These are phyloP conservation scores for Gastrolobium villosum DNA, from an alignment of 306 rosid genomes.

Conservation along the genomic window DNA sequence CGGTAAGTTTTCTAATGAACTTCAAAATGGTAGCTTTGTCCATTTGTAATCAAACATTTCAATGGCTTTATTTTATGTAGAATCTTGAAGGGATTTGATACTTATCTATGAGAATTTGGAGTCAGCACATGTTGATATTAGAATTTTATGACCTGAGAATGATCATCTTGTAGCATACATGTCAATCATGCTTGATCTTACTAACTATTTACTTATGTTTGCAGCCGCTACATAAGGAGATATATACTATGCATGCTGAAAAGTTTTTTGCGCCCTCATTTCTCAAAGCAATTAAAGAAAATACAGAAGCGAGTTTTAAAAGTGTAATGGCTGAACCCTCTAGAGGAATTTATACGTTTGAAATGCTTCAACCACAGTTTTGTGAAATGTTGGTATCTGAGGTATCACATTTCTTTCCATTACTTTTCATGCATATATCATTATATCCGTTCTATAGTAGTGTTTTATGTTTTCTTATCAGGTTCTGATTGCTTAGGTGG, in stretches of 20 bases:
- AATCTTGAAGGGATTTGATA: slow-evolving; percentile 23
- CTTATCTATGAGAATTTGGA: slow-evolving; percentile 28
- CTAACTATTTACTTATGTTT: slow-evolving; percentile 47
- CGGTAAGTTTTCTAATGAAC: slow-evolving; percentile 57
- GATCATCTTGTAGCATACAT: slow-evolving; percentile 31
- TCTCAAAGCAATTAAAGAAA: slow-evolving; percentile 78
- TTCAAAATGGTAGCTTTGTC: slow-evolving; percentile 13
- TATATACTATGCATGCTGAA: slow-evolving; percentile 71
- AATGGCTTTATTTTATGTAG: slow-evolving; percentile 37
- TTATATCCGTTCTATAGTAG: slow-evolving; percentile 43
- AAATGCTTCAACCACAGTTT: slow-evolving; percentile 88
- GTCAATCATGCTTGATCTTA: slow-evolving; percentile 25
- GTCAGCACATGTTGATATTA: slow-evolving; percentile 17
- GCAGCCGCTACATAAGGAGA: slow-evolving; percentile 80
- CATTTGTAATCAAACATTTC: slow-evolving; percentile 6
- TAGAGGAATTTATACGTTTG: slow-evolving; percentile 79
- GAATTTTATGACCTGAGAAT: slow-evolving; percentile 14
- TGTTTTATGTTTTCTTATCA: slow-evolving; percentile 62
- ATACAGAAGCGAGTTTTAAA: slow-evolving; percentile 77
- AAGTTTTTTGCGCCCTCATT: slow-evolving; percentile 87
- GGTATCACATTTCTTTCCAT: slow-evolving; percentile 66
- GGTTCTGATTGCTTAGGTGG: slow-evolving; percentile 84
- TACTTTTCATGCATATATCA: slow-evolving; percentile 36
- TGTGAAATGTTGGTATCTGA: slow-evolving; percentile 84
- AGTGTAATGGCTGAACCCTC: slow-evolving; percentile 68